phyloP scores from a whole-genome alignment of 192 early-diverging fungal species.

The Rhizophagus clarus region DNA sequence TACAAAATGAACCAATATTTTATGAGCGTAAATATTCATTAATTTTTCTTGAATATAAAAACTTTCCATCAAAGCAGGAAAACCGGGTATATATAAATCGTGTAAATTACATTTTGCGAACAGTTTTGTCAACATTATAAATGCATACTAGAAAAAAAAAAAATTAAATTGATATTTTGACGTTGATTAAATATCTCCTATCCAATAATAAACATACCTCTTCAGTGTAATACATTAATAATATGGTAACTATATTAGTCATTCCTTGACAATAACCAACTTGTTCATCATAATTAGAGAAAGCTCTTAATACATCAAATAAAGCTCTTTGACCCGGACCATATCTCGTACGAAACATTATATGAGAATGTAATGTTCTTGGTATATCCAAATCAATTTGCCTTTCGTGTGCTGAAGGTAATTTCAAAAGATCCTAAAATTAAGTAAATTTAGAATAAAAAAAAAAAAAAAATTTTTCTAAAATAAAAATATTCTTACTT shows the following conservation, averaged over 20 bases:
- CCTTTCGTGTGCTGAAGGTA: constrained; percentile 47
- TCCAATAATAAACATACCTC: too few species aligned
- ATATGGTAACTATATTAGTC: constrained; percentile 73
- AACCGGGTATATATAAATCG: constrained; percentile 55
- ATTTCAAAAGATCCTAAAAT: constrained; percentile 37
- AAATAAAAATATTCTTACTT: background rate
- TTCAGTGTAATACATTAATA: constrained; percentile 70
- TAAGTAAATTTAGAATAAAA: too few species aligned
- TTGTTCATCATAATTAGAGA: constrained; percentile 71
- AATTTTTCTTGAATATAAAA: constrained; percentile 60
- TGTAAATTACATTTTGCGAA: constrained; percentile 53
- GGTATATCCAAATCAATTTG: constrained; percentile 66
- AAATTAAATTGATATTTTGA: background rate
- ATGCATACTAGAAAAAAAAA: constrained; percentile 46
- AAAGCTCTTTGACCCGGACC: constrained; percentile 70
- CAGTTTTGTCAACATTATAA: constrained; percentile 51
- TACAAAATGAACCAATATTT: constrained; percentile 52
- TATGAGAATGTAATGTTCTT: constrained; percentile 57
- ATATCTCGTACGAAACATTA: constrained; percentile 62
- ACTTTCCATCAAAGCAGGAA: constrained; percentile 55
- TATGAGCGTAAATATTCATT: constrained; percentile 47
- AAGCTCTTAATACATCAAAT: constrained; percentile 80
- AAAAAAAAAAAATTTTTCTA: background rate
- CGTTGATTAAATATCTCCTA: too few species aligned
- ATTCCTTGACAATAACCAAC: constrained; percentile 92